Evolutionary conservation across 2,329 filamentous ascomycete genomes (phyloP).

Genomic region (Fusarium penzigii): DNA sequence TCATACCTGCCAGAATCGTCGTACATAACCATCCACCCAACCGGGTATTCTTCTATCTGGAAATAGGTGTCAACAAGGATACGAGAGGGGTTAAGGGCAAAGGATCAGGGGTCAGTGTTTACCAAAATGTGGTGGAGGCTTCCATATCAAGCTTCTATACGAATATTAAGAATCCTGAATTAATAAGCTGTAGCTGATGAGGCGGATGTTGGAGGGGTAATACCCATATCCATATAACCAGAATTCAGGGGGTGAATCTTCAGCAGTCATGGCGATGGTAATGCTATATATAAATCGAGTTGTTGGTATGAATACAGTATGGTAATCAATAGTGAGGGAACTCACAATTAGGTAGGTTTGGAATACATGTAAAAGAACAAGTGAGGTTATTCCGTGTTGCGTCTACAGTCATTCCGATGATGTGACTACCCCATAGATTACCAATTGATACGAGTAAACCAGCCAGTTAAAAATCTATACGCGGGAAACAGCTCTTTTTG

Average conservation of each 20-base stretch:
- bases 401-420: too few relatives aligned
- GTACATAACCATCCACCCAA: slow-evolving; percentile 90
- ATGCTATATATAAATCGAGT: too few relatives aligned
- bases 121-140: slow-evolving; percentile 95
- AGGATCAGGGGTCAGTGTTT: slow-evolving; percentile 30
- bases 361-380: too few relatives aligned
- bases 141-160: slow-evolving; percentile 87
- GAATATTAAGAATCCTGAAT: slow-evolving; percentile 6
- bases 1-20: slow-evolving; percentile 95
- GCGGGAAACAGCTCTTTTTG: too few relatives aligned
- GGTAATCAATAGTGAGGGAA: too few relatives aligned
- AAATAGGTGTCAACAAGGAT: slow-evolving; percentile 5
- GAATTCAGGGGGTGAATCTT: slow-evolving; percentile 61
- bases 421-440: too few relatives aligned
- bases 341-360: too few relatives aligned
- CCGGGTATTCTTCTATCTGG: slow-evolving; percentile 82
- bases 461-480: too few relatives aligned
- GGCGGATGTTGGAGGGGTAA: slow-evolving; percentile 23
- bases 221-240: slow-evolving; percentile 99
- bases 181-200: slow-evolving; percentile 12
- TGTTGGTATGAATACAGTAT: too few relatives aligned
- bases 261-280: slow-evolving; percentile 40
- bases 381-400: too few relatives aligned
- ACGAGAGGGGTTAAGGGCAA: slow-evolving; percentile 3
- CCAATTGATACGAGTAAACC: too few relatives aligned